Percentiles rank a stretch among this genome's conserved stretches.
These are phyloP conservation scores for Lentinula lateritia DNA, from an alignment of 768 basidiomycete genomes.

Conservation along the genomic window DNA sequence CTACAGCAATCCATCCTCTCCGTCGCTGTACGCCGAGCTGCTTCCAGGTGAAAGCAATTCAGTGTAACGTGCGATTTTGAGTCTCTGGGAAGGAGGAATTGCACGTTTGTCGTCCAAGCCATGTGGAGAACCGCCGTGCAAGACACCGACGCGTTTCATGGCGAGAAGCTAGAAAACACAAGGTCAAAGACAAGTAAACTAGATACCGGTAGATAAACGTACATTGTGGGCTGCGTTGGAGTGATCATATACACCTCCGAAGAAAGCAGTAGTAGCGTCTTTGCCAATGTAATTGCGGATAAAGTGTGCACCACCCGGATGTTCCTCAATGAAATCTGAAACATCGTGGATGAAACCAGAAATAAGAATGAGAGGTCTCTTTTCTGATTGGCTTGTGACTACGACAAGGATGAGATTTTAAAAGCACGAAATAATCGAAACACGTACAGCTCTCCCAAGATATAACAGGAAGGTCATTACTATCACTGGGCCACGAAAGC, in stretches of 20 bases:
- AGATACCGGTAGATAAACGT: conserved; percentile 16
- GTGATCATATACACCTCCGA: conserved; percentile 87
- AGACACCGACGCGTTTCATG: conserved; percentile 61
- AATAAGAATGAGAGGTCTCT: conserved; percentile 78
- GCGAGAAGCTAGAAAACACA: conserved; percentile 38
- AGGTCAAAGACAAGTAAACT: conserved; percentile 4
- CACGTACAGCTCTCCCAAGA: conserved; percentile 11
- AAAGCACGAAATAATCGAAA: conserved; percentile 5
- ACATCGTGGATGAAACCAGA: conserved; percentile 95
- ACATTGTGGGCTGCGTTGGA: conserved; percentile 87
- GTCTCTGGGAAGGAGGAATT: conserved; percentile 68
- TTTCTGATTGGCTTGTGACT: conserved; percentile 78
- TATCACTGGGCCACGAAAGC: conserved; percentile 76
- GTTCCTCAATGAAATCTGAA: conserved; percentile 78
- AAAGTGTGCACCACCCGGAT: conserved; percentile 82
- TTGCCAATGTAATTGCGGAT: conserved; percentile 77
- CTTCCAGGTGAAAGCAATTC: conserved; percentile 53
- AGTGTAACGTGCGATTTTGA: conserved; percentile 62
- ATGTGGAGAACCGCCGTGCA: conserved; percentile 56
- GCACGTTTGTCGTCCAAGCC: conserved; percentile 50
- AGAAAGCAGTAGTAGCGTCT: conserved; percentile 92
- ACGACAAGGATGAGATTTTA: conserved; percentile 17
- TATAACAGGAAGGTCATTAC: conserved; percentile 56
- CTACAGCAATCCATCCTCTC: conserved; percentile 26
- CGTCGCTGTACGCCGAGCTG: conserved; percentile 53